These are phyloP conservation scores for Hypoxylon sp. DNA, from an alignment of 2,329 filamentous ascomycete genomes.

Conservation along the genomic window DNA sequence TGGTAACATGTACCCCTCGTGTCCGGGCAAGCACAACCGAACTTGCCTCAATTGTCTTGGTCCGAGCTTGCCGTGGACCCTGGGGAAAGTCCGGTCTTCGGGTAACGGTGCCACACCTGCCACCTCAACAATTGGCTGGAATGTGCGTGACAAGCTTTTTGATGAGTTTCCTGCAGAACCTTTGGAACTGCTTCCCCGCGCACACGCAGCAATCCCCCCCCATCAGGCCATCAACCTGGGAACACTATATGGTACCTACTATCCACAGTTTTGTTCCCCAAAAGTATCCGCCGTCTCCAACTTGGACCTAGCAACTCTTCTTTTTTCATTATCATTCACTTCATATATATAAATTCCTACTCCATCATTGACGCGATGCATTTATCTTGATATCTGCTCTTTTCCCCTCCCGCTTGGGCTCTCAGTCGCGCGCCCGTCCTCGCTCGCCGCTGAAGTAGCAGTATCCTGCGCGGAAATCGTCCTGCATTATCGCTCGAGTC, in stretches of 20 bases:
- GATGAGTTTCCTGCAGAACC: conserved; percentile 26
- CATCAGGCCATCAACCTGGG: conserved; percentile 16
- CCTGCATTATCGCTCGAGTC: conserved; percentile 20
- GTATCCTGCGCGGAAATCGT: conserved; percentile 28
- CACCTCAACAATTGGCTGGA: conserved; percentile 36
- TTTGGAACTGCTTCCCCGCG: conserved; percentile 18
- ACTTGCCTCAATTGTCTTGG: conserved; percentile 13
- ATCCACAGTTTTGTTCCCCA: background rate
- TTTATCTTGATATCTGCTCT: conserved; percentile 21
- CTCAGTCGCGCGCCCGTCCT: conserved; percentile 2
- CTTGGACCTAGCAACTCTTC: background rate
- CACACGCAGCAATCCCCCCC: background rate
- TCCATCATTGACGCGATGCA: conserved; percentile 28
- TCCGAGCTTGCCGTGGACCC: conserved; percentile 25
- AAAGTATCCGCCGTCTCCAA: background rate
- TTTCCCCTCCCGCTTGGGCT: conserved; percentile 14
- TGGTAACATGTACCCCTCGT: conserved; percentile 8
- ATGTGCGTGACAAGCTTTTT: conserved; percentile 32
- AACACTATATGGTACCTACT: background rate
- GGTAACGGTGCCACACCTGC: conserved; percentile 19
- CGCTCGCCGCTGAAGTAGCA: conserved; percentile 20
- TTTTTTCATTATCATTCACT: conserved; percentile 5
- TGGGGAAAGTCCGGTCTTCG: conserved; percentile 39
- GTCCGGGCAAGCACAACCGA: conserved; percentile 7
- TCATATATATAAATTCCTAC: conserved; percentile 12